Evolutionary conservation across 2,329 filamentous ascomycete genomes (phyloP).

Genomic region (Colletotrichum coccodes): DNA sequence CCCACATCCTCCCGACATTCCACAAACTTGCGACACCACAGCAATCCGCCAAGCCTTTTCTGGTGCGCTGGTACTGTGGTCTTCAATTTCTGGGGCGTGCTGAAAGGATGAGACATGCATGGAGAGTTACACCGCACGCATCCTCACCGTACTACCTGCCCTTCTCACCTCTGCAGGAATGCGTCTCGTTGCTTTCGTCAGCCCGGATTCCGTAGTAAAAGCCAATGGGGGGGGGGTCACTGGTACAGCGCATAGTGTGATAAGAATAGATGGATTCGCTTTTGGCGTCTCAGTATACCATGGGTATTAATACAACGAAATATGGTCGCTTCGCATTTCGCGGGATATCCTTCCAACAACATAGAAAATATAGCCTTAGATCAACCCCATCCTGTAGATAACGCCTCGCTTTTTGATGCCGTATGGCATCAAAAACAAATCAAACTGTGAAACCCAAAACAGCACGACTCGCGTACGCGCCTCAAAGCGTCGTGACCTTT

Average conservation of each 20-base stretch:
- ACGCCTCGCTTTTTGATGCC: slow-evolving; percentile 27
- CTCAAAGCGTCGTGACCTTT: slow-evolving; percentile 27
- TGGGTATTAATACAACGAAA: slow-evolving; percentile 31
- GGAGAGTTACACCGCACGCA: slow-evolving; percentile 2
- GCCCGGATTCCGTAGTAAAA: neutral
- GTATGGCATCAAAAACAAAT: neutral
- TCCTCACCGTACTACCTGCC: neutral
- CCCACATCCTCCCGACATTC: neutral
- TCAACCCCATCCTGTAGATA: slow-evolving; percentile 27
- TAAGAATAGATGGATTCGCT: slow-evolving; percentile 3
- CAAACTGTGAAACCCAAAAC: slow-evolving; percentile 17
- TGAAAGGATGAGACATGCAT: slow-evolving; percentile 22
- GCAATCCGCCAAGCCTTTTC: slow-evolving; percentile 14
- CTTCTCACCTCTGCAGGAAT: neutral
- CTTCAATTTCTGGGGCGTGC: neutral
- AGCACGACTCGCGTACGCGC: neutral
- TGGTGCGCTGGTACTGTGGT: slow-evolving; percentile 5
- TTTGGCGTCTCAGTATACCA: slow-evolving; percentile 21
- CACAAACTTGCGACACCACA: slow-evolving; percentile 22
- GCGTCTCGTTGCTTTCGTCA: neutral
- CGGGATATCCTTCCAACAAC: slow-evolving; percentile 31
- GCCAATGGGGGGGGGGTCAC: neutral
- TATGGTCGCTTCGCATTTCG: slow-evolving; percentile 24
- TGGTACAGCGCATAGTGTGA: neutral
- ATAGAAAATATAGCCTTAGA: slow-evolving; percentile 3